Evolutionary conservation across 345 rosid species (phyloP).

Genomic region (Citrus cavaleriei): DNA sequence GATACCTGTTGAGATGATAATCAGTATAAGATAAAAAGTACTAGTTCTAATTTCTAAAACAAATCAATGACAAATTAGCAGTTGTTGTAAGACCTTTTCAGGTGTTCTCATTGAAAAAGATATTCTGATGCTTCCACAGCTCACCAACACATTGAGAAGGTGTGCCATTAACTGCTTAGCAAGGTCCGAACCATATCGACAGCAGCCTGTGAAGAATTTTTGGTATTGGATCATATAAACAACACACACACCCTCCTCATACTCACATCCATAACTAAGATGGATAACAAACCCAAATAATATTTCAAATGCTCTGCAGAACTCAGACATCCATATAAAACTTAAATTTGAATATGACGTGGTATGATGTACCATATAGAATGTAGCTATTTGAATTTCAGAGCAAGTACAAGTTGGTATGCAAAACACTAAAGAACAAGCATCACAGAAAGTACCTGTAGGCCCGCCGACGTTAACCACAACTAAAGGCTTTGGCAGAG

Average conservation of each 20-base stretch:
- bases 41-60: background rate
- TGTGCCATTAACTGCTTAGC: constrained; percentile 69
- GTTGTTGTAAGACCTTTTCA: constrained; percentile 52
- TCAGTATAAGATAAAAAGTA: background rate
- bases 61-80: constrained; percentile 3
- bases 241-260: background rate
- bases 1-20: constrained; percentile 47
- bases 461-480: constrained; percentile 96
- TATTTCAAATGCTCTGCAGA: background rate
- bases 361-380: background rate
- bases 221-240: background rate
- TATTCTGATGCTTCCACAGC: constrained; percentile 84
- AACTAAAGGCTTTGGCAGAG: constrained; percentile 81
- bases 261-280: background rate
- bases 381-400: background rate
- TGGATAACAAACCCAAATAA: background rate
- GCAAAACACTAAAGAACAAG: background rate
- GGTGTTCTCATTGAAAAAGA: constrained; percentile 83
- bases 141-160: constrained; percentile 53
- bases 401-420: background rate
- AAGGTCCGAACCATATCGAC: constrained; percentile 82
- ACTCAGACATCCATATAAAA: background rate
- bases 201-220: constrained; percentile 45
- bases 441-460: constrained; percentile 46
- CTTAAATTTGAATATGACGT: background rate